A percentile compares a stretch with the other conserved stretches of the same genome.
phyloP scores from a whole-genome alignment of 495 filamentous ascomycete genomes.

The Neurospora sp. region DNA sequence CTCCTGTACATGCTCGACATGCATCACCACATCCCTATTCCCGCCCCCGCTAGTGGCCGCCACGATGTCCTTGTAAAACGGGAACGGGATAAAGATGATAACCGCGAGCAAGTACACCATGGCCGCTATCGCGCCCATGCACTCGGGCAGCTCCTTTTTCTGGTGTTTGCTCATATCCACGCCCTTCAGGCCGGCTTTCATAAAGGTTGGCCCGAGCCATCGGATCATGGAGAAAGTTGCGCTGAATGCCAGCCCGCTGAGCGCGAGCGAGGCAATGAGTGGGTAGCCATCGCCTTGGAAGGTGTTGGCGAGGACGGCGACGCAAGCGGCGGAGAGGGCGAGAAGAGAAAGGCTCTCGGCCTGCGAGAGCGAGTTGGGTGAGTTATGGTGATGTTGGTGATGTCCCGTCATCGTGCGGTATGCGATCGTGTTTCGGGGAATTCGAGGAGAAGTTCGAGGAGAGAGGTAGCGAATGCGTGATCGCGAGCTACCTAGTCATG shows the following conservation, averaged over 20 bases:
- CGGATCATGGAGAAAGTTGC: slow-evolving; percentile 72
- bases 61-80: slow-evolving; percentile 96
- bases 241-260: slow-evolving; percentile 76
- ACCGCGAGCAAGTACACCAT: slow-evolving; percentile 80
- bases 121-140: slow-evolving; percentile 94
- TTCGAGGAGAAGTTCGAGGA: background rate
- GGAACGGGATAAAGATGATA: slow-evolving; percentile 89
- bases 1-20: slow-evolving; percentile 55
- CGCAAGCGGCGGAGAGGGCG: slow-evolving; percentile 55
- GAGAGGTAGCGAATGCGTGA: slow-evolving; percentile 5
- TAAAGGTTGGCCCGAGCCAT: slow-evolving; percentile 90
- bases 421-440: background rate
- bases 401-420: background rate
- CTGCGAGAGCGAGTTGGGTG: slow-evolving; percentile 41
- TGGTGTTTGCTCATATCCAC: slow-evolving; percentile 76
- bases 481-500: background rate
- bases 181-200: slow-evolving; percentile 82
- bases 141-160: slow-evolving; percentile 71
- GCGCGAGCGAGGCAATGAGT: slow-evolving; percentile 74
- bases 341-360: slow-evolving; percentile 63
- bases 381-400: background rate
- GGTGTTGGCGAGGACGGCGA: slow-evolving; percentile 69
- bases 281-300: slow-evolving; percentile 77
- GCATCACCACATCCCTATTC: slow-evolving; percentile 72
- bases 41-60: slow-evolving; percentile 91